Evolutionary conservation across 2,329 filamentous ascomycete species (phyloP).

Genomic region (Curvularia verruculosa): DNA sequence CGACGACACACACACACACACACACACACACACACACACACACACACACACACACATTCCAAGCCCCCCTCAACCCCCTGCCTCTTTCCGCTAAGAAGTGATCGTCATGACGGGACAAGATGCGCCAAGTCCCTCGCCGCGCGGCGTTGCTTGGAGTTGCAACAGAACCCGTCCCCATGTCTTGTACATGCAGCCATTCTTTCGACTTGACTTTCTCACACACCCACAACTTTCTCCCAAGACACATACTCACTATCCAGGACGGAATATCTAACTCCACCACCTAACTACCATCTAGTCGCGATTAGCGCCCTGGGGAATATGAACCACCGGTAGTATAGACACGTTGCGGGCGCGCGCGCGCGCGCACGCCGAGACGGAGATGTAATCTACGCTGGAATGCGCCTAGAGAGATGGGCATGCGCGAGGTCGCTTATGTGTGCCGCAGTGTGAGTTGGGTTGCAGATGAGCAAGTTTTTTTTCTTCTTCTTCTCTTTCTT

Average conservation of each 20-base stretch:
- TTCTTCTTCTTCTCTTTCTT: no score
- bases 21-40: no score
- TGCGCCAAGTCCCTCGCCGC: constrained; percentile 13
- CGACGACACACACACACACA: no score
- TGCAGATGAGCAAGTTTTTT: neutral
- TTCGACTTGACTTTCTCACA: neutral
- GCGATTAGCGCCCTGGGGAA: no score
- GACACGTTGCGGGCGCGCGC: no score
- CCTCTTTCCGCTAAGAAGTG: constrained; percentile 7
- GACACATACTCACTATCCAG: no score
- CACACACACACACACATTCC: no score
- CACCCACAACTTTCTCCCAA: neutral
- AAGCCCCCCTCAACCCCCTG: no score
- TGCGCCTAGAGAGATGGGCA: neutral
- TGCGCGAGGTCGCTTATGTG: neutral
- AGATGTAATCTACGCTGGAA: neutral
- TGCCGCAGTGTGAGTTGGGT: no score
- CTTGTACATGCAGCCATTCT: neutral
- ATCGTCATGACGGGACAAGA: constrained; percentile 13
- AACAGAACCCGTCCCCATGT: neutral
- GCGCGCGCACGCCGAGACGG: neutral
- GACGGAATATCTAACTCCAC: no score
- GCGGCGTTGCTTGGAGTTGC: constrained; percentile 8
- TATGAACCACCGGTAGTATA: no score
- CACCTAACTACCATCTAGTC: no score